Evolutionary conservation across 2,329 filamentous ascomycete genomes (phyloP), one percentile per base, ranked within the genome.

Genomic region (Xylariaceae sp.): DNA sequence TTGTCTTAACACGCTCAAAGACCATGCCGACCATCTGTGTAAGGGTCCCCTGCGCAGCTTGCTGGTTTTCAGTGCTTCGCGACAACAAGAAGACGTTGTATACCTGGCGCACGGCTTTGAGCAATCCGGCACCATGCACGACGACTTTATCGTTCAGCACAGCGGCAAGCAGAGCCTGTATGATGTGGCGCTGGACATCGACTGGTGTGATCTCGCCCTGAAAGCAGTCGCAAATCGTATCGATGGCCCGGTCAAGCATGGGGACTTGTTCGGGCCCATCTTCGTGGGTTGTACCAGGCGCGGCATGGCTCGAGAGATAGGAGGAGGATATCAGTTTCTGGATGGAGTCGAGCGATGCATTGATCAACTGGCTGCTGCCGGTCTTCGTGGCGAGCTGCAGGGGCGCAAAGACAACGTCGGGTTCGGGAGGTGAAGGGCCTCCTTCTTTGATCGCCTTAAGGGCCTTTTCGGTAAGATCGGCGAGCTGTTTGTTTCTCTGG

Each of bases 21-120:
- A 99, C 94, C 1, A 92, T 97, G 61, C 92, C 92, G 37, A 97
- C 90, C 94, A 99, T 99, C 73, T 99, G 94, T 3, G 92, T 96
- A 66, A 99, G 76, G 3, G 94, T 96, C 2, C 94, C 94, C 70
- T 99, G 95, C 1, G 95, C 95, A 47, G 97, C 89, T 71, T 96
- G 92, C 75, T 99, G 94, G 69, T 97, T 99, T 53, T 90, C 84
- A 59, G 87, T 95, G 60, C 87, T 96, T 68, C 94, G 91, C 61
- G 92, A 97, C 47, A 97, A 83, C 56, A 99, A 79, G 71, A 99
- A 99, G 63, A 99, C 95, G 75, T 99, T 99, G 78, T 99, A 99
- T 54, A 96, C 95, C 72, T 97, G 90, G 63, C 94, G 88, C 61
- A 99, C 91, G 51, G 94, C 92, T 76, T 99, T 99, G 61, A 99